These are phyloP conservation scores for Sphagnum tenellum DNA, from an alignment of 225 moss, liverwort and hornwort genomes.

Conservation along the genomic window DNA sequence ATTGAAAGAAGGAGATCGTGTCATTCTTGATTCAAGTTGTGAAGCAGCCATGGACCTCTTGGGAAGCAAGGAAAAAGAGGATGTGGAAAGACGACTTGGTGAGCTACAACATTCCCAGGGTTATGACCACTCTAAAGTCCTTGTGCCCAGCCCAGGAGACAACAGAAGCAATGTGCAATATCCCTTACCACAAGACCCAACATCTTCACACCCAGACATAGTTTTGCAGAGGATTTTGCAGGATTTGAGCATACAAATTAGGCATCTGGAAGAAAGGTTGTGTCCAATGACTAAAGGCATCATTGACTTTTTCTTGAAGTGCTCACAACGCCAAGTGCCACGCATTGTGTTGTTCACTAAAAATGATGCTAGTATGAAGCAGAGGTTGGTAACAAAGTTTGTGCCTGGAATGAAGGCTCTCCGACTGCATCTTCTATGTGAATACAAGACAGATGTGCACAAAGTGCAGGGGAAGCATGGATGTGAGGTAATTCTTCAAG, in stretches of 20 bases:
- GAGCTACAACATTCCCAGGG: too few species aligned
- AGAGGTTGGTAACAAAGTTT: background rate
- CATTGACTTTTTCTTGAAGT: background rate
- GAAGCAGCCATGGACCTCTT: too few species aligned
- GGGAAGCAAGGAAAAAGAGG: too few species aligned
- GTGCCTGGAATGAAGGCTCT: background rate
- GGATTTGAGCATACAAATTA: background rate
- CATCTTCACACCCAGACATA: too few species aligned
- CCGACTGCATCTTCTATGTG: conserved; percentile 1
- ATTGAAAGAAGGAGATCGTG: too few species aligned
- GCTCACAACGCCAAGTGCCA: background rate
- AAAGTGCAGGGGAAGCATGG: background rate
- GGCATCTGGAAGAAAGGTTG: too few species aligned
- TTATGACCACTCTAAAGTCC: too few species aligned
- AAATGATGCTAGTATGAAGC: background rate
- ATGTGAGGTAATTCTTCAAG: background rate
- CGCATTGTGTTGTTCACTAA: conserved; percentile 1
- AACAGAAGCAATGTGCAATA: too few species aligned
- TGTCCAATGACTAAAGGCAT: background rate
- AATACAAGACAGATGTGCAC: background rate
- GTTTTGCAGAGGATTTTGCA: background rate
- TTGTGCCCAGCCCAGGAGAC: too few species aligned
- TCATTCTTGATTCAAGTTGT: too few species aligned
- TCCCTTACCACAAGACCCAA: too few species aligned
- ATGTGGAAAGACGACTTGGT: too few species aligned